Evolutionary conservation across 352 stramenopile species (phyloP), one percentile per base, ranked within the genome.

Genomic region (Halophytophthora polymorphica): DNA sequence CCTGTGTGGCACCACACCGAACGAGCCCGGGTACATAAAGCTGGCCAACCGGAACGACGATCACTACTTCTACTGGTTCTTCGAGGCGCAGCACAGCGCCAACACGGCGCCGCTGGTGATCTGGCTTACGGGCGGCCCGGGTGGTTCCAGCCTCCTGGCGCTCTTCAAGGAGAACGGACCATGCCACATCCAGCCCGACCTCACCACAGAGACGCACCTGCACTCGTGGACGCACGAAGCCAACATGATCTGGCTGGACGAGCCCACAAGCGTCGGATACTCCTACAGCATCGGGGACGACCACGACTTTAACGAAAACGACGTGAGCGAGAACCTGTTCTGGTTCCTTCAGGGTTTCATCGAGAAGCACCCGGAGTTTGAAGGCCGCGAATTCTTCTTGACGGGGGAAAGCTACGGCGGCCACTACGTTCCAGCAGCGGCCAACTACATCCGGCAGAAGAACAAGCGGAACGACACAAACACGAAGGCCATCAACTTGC

Each of bases 61-160:
- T 29, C 47, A 83, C 46, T 86, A 85, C 59, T 88, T 88, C 43
- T 85, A 86, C 56, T 88, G 74, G 72, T 81, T 69, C 45, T 77
- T 81, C 23, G 66, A 84, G 51, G 72, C 76, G 6, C 47, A 58
- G 19, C 53, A 62, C 42, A 56, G 64, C 37, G 51, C 65, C 3
- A 46, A 22, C 10, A 71, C 38, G 10, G 75, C 71, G 19, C 75
- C 71, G 1, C 38, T 83, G 3, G 58, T 85, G 19, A 47, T 86
- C n/a, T 86, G 75, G 75, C 57, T 86, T 33, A 83, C 65, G 0
- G 73, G 75, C 12, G 75, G 75, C 3, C 73, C 76, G 7, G 73
- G 73, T 10, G 61, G 62, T 3, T 83, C 71, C 2, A 78, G 67
- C 57, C 42, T 78, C 33, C 50, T 80, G 21, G 76, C 73, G 6